phyloP scores from a whole-genome alignment of 169 alveolate genomes.

The Plasmodium relictum region DNA sequence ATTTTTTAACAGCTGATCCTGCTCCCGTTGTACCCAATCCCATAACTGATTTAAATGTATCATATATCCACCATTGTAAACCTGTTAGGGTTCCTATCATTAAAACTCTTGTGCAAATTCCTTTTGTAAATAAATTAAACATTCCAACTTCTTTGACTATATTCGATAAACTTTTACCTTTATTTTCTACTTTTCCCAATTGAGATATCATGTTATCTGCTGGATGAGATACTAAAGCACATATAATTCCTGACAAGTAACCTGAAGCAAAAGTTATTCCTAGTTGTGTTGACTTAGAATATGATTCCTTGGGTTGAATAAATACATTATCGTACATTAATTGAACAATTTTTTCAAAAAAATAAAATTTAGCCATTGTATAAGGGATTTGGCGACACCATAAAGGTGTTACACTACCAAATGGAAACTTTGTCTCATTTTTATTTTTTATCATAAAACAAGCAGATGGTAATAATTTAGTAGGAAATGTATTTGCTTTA shows the following conservation, averaged over 20 bases:
- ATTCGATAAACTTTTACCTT: constrained; percentile 85
- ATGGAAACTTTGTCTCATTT: constrained; percentile 91
- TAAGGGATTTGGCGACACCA: constrained; percentile 97
- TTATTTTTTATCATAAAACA: constrained; percentile 84
- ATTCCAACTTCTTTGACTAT: constrained; percentile 85
- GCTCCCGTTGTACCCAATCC: constrained; percentile 89
- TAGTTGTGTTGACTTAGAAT: constrained; percentile 92
- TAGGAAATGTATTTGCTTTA: constrained; percentile 90
- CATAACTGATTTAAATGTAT: constrained; percentile 92
- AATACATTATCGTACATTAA: constrained; percentile 92
- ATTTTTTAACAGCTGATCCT: constrained; percentile 61
- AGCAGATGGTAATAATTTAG: constrained; percentile 87
- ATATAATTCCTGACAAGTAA: constrained; percentile 95
- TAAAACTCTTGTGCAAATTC: constrained; percentile 95
- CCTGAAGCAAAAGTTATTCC: constrained; percentile 96
- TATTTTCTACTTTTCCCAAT: constrained; percentile 90
- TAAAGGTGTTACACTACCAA: constrained; percentile 93
- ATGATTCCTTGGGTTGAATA: constrained; percentile 91
- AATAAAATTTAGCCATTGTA: constrained; percentile 98
- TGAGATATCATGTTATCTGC: constrained; percentile 97
- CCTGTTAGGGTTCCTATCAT: constrained; percentile 99
- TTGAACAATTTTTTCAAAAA: constrained; percentile 95
- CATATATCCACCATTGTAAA: constrained; percentile 98
- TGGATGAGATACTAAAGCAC: constrained; percentile 98
- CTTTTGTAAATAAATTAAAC: constrained; percentile 88